Base-by-base conservation (phyloP, 768 basidiomycete genomes). In the Aureoboletus auriporus region DNA sequence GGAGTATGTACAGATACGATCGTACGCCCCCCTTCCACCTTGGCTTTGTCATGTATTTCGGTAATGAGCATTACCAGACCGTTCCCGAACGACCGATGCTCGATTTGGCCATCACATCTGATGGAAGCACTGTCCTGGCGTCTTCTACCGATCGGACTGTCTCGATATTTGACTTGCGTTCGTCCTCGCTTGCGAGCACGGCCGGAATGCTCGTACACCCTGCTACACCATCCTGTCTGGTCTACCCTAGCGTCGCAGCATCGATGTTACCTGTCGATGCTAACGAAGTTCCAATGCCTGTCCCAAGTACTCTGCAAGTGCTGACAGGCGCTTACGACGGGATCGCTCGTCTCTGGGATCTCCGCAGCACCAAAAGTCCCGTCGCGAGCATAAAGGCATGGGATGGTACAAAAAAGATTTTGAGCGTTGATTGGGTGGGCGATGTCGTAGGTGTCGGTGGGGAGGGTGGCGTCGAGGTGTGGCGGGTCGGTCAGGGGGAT, bases 321-420 rank as follows among this genome's bases (percentile, higher is more conserved):
- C 69, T 84, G 16, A 87, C 79, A 0, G 90, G 87, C 5, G 77
- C 82, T 0, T 89, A 92, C 60, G 89, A 93, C 48, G 88, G 90
- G 10, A 68, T 83, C 2, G 86, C 83, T 0, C 73, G 88, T 5
- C 61, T 92, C 4, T 93, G 88, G 87, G 89, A 93, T 61, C 60
- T 89, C 23, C 75, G 88, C 5, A 90, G 84, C 56, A 72, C 75
- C 13, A 82, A 83, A 56, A 71, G 74, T 12, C 78, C 86, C 1
- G 71, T 91, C 39, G 74, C 84, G 17, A 80, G 71, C 50, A 84
- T 90, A 60, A 76, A 75, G 40, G 75, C 73, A 2, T 83, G 79
- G 77, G 76, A 80, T 7, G 75, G 75, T 4, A 57, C 11, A 6
- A 71, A 75, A 60, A 86, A 86, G 58, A 73, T 88, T 1, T 55